Conservation (phyloP, 1,284 basidiomycete genomes). For the Trichosporon coremiiforme region DNA sequence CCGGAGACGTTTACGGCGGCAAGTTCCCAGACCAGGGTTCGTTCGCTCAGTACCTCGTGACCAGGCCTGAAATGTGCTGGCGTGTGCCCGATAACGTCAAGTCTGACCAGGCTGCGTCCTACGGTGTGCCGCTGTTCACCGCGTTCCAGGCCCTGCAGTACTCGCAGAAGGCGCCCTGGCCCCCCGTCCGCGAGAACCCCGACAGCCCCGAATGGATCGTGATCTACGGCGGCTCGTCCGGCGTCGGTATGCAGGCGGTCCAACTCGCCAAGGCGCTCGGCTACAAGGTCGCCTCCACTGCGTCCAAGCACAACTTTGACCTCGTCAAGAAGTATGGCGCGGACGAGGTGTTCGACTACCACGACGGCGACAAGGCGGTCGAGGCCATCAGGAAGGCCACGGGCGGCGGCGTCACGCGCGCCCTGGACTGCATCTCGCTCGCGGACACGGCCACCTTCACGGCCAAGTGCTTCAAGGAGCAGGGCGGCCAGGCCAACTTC, state of each 20-base stretch:
- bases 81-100: slow-evolving; percentile 36
- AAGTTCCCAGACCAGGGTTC: slow-evolving; percentile 50
- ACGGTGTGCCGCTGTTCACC: slow-evolving; percentile 50
- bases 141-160: slow-evolving; percentile 32
- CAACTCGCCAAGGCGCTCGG: slow-evolving; percentile 59
- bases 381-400: slow-evolving; percentile 42
- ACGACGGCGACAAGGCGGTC: slow-evolving; percentile 35
- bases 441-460: slow-evolving; percentile 38
- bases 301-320: slow-evolving; percentile 56
- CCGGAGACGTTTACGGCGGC: slow-evolving; percentile 59
- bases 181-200: slow-evolving; percentile 24
- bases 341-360: slow-evolving; percentile 48
- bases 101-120: slow-evolving; percentile 57
- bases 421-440: slow-evolving; percentile 48
- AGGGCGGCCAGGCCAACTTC: slow-evolving; percentile 40
- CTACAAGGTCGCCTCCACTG: slow-evolving; percentile 57
- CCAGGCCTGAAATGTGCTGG: slow-evolving; percentile 35
- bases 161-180: slow-evolving; percentile 26
- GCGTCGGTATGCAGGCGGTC: slow-evolving; percentile 59
- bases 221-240: slow-evolving; percentile 58
- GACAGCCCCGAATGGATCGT: slow-evolving; percentile 41
- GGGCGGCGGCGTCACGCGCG: slow-evolving; percentile 40
- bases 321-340: slow-evolving; percentile 59
- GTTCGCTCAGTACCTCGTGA: slow-evolving; percentile 58
- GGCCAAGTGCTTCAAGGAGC: slow-evolving; percentile 38